phyloP scores from a whole-genome alignment of 768 basidiomycete genomes.

The Panaeolus papilionaceus region DNA sequence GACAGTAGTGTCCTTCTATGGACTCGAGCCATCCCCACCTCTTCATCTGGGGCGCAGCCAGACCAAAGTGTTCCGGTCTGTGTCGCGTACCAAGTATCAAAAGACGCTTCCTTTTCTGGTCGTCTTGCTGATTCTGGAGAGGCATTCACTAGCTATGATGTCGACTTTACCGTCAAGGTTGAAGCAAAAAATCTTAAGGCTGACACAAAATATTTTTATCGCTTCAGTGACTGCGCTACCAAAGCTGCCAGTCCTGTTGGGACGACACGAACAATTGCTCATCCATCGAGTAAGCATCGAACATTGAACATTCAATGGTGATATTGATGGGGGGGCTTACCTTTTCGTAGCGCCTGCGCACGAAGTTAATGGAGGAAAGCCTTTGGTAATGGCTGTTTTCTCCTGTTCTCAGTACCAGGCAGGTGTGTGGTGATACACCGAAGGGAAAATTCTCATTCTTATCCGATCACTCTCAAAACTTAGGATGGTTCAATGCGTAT shows the following conservation, averaged over 20 bases:
- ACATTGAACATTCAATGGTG: not conserved
- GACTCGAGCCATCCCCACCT: slow-evolving; percentile 56
- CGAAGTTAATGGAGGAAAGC: slow-evolving; percentile 57
- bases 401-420: slow-evolving; percentile 62
- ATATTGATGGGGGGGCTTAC: not conserved
- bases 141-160: slow-evolving; percentile 62
- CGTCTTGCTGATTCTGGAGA: slow-evolving; percentile 47
- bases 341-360: slow-evolving; percentile 46
- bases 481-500: slow-evolving; percentile 69
- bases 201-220: slow-evolving; percentile 61
- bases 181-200: slow-evolving; percentile 56
- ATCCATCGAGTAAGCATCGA: slow-evolving; percentile 46
- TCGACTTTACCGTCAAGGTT: slow-evolving; percentile 66
- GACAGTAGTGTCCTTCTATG: slow-evolving; percentile 60
- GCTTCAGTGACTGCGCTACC: slow-evolving; percentile 61
- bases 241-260: slow-evolving; percentile 52
- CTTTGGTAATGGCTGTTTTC: slow-evolving; percentile 61
- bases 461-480: not conserved
- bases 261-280: slow-evolving; percentile 55
- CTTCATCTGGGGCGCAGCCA: slow-evolving; percentile 37
- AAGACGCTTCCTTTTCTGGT: slow-evolving; percentile 40
- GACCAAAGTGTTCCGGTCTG: slow-evolving; percentile 60
- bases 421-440: slow-evolving; percentile 36
- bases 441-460: not conserved
- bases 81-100: slow-evolving; percentile 51